Percentiles rank a stretch among this genome's conserved stretches.
phyloP scores from a whole-genome alignment of 306 rosid genomes.

The Sicyos baderoa region DNA sequence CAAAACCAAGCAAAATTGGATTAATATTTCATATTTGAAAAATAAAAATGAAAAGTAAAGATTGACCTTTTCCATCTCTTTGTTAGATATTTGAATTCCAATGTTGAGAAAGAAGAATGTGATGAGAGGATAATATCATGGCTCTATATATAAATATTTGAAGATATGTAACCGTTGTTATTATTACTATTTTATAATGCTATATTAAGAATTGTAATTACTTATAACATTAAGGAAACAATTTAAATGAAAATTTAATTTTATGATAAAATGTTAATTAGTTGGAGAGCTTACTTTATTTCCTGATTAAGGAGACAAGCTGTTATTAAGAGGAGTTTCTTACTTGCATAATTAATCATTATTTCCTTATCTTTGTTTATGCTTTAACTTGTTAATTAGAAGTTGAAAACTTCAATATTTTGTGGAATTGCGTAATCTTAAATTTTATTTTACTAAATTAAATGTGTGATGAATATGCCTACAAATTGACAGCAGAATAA shows the following conservation, averaged over 20 bases:
- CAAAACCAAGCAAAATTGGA: not conserved
- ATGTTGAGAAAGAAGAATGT: not conserved
- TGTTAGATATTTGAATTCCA: not conserved
- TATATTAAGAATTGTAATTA: not conserved
- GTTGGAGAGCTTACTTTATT: not conserved
- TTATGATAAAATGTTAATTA: not conserved
- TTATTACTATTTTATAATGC: no score
- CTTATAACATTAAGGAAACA: not conserved
- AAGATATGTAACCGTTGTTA: not conserved
- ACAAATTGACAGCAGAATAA: not conserved
- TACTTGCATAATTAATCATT: slow-evolving; percentile 1
- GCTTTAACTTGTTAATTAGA: not conserved
- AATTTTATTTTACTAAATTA: not conserved
- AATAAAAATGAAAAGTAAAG: not conserved
- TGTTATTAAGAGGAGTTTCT: not conserved
- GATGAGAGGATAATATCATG: not conserved
- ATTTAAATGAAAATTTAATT: not conserved
- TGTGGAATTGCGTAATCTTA: not conserved
- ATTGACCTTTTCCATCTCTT: slow-evolving; percentile 13
- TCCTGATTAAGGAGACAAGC: not conserved
- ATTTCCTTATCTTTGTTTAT: not conserved
- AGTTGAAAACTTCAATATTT: not conserved
- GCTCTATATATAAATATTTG: not conserved
- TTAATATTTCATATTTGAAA: not conserved
- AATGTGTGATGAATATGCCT: not conserved